phyloP scores from a whole-genome alignment of 768 basidiomycete species.

The Psilocybe cubensis region DNA sequence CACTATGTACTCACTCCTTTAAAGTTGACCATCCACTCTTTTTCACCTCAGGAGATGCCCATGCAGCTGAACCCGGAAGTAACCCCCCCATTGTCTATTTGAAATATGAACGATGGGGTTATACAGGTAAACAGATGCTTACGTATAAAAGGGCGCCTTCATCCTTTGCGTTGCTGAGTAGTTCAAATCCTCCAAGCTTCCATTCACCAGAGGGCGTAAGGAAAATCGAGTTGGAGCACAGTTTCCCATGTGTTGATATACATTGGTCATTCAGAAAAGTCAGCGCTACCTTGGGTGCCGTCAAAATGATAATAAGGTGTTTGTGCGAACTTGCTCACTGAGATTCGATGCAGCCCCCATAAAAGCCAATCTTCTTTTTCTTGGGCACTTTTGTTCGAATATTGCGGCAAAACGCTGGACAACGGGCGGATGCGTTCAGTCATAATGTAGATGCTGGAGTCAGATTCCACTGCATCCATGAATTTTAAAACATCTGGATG shows the following conservation, averaged over 20 bases:
- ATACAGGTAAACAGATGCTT: slow-evolving; percentile 29
- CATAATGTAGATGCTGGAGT: slow-evolving; percentile 86
- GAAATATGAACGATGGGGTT: slow-evolving; percentile 3
- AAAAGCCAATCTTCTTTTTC: slow-evolving; percentile 87
- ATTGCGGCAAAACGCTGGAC: slow-evolving; percentile 58
- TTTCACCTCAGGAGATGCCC: slow-evolving; percentile 85
- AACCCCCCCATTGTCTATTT: slow-evolving; percentile 57
- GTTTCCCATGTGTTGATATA: slow-evolving; percentile 81
- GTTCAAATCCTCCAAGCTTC: slow-evolving; percentile 94
- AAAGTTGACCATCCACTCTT: slow-evolving; percentile 82
- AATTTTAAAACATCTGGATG: slow-evolving; percentile 98
- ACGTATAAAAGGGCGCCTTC: slow-evolving; percentile 82
- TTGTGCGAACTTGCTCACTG: slow-evolving; percentile 53
- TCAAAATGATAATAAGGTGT: neutral
- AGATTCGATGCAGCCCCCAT: slow-evolving; percentile 92
- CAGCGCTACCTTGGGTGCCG: slow-evolving; percentile 69
- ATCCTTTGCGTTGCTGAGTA: slow-evolving; percentile 84
- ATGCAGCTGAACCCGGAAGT: slow-evolving; percentile 61
- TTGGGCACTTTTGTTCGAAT: slow-evolving; percentile 62
- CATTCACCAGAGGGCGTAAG: slow-evolving; percentile 95
- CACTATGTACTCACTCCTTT: slow-evolving; percentile 65
- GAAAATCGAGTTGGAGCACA: slow-evolving; percentile 79
- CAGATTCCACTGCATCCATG: slow-evolving; percentile 91
- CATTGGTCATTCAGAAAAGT: slow-evolving; percentile 89
- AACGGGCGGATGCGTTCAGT: slow-evolving; percentile 92